These are phyloP conservation scores for Trichophyton benhamiae DNA, from an alignment of 2,329 filamentous ascomycete genomes.

Conservation along the genomic window DNA sequence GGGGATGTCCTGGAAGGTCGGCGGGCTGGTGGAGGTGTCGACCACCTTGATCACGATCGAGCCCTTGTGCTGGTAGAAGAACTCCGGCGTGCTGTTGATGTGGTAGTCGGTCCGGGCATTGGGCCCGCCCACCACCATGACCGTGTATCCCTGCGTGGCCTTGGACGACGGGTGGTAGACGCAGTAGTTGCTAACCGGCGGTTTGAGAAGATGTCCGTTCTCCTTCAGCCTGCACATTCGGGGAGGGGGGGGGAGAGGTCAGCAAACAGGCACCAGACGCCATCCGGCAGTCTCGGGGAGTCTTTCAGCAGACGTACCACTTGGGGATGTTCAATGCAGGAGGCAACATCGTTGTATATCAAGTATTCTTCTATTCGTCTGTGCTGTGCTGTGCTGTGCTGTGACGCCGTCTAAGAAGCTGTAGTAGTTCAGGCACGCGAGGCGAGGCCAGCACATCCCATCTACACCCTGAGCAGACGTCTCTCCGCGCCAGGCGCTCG, in stretches of 20 bases:
- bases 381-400: not conserved
- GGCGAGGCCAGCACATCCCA: not conserved
- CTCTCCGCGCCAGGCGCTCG: not conserved
- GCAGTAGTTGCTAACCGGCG: constrained; percentile 95
- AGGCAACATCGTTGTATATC: constrained; percentile 21
- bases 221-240: constrained; percentile 53
- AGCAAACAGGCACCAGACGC: too few species aligned
- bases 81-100: constrained; percentile 91
- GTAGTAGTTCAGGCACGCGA: not conserved
- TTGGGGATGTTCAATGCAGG: constrained; percentile 35
- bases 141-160: constrained; percentile 88
- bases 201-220: constrained; percentile 84
- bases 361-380: too few species aligned
- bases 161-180: constrained; percentile 57
- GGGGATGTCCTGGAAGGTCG: constrained; percentile 65
- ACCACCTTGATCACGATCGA: constrained; percentile 90
- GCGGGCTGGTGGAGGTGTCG: constrained; percentile 44
- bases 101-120: constrained; percentile 97
- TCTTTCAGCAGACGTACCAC: constrained; percentile 23
- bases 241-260: too few species aligned
- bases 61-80: constrained; percentile 94
- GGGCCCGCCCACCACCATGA: constrained; percentile 83
- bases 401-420: not conserved
- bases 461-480: not conserved
- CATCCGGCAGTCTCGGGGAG: too few species aligned